Evolutionary conservation across 371 early-diverging fungal genomes (phyloP).

Genomic region (Apophysomyces sp.): DNA sequence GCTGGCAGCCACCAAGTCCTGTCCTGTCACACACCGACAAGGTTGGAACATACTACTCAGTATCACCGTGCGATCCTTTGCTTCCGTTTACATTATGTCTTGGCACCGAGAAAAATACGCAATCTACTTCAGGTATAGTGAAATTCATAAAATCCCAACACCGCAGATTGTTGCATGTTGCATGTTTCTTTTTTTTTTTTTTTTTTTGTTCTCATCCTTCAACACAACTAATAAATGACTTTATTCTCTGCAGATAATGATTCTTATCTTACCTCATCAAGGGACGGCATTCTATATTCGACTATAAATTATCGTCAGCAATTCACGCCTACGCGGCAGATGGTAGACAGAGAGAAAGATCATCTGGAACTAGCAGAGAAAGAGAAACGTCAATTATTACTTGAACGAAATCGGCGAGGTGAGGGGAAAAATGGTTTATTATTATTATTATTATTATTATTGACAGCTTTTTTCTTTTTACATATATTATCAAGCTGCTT

Average conservation of each 20-base stretch:
- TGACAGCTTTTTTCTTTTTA: conserved; percentile 8
- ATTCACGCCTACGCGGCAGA: background rate
- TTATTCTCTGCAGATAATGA: too few relatives aligned
- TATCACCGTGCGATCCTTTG: background rate
- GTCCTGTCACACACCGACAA: background rate
- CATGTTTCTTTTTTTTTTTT: too few relatives aligned
- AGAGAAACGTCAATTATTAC: conserved; percentile 61
- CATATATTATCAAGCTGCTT: conserved; percentile 61
- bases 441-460: background rate
- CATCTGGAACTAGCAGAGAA: conserved; percentile 15
- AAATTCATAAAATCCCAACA: too few relatives aligned
- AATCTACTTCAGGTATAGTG: too few relatives aligned
- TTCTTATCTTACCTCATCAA: too few relatives aligned
- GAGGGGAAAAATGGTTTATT: background rate
- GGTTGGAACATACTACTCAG: background rate
- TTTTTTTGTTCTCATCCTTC: too few relatives aligned
- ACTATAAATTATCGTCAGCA: background rate
- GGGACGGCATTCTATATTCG: too few relatives aligned
- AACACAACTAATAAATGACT: too few relatives aligned
- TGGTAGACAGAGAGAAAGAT: background rate
- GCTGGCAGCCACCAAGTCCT: background rate
- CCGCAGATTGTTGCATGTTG: too few relatives aligned
- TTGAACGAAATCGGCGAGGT: conserved; percentile 80
- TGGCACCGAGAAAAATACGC: background rate
- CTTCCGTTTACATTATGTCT: background rate